A percentile compares a stretch with the other conserved stretches of the same genome.
These are phyloP conservation scores for Aspergillus sclerotiicarbonarius DNA, from an alignment of 495 filamentous ascomycete genomes.

Conservation along the genomic window DNA sequence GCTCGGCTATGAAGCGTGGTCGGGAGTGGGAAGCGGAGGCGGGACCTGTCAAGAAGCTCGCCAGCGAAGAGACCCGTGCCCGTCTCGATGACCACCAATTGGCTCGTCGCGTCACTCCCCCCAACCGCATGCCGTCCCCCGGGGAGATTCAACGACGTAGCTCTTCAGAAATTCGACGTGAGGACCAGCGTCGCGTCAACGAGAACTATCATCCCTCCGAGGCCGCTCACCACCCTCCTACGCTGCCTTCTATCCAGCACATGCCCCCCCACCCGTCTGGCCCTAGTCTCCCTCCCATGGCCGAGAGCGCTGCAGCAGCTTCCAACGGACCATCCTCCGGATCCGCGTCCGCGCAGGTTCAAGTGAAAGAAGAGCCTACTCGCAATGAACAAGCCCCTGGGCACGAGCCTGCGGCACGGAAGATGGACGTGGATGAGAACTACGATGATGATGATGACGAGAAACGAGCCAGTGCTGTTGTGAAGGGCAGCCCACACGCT, in stretches of 20 bases:
- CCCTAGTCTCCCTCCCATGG: slow-evolving; percentile 54
- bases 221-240: slow-evolving; percentile 80
- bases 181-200: slow-evolving; percentile 66
- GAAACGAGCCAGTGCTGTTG: slow-evolving; percentile 52
- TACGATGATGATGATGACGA: slow-evolving; percentile 93
- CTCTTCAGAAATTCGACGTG: slow-evolving; percentile 71
- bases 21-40: slow-evolving; percentile 86
- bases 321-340: slow-evolving; percentile 61
- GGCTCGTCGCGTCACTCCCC: slow-evolving; percentile 69
- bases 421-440: slow-evolving; percentile 96
- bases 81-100: slow-evolving; percentile 83
- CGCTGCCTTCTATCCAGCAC: slow-evolving; percentile 68
- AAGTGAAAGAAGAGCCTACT: slow-evolving; percentile 45
- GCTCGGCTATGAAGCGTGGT: slow-evolving; percentile 76
- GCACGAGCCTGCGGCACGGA: slow-evolving; percentile 80
- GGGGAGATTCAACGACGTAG: slow-evolving; percentile 69
- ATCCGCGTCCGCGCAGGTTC: slow-evolving; percentile 40
- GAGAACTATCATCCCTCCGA: slow-evolving; percentile 87
- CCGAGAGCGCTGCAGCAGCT: slow-evolving; percentile 53
- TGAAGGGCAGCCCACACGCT: slow-evolving; percentile 45
- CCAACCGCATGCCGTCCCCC: slow-evolving; percentile 58
- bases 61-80: slow-evolving; percentile 82
- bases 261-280: slow-evolving; percentile 59
- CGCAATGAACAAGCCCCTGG: slow-evolving; percentile 56
- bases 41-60: slow-evolving; percentile 71